Percentiles rank a stretch among this genome's conserved stretches.
phyloP scores from a whole-genome alignment of 345 rosid genomes.

The Hypericum perforatum region DNA sequence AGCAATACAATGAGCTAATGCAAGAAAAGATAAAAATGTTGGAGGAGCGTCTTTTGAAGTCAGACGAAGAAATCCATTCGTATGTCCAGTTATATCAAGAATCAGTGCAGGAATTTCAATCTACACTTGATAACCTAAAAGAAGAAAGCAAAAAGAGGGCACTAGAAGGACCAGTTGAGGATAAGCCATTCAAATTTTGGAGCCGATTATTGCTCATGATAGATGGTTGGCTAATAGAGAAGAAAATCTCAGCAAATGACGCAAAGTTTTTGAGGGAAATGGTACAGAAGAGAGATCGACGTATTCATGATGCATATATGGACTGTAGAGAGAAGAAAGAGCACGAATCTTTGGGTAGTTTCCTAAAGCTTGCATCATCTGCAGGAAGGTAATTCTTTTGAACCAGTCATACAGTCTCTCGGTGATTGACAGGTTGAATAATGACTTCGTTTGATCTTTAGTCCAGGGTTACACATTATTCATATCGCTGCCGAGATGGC shows the following conservation, averaged over 20 bases:
- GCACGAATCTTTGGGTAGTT: slow-evolving; percentile 44
- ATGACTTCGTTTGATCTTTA: slow-evolving; percentile 38
- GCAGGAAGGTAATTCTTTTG: slow-evolving; percentile 43
- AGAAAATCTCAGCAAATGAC: slow-evolving; percentile 52
- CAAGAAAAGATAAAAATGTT: slow-evolving; percentile 73
- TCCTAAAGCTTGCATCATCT: slow-evolving; percentile 52
- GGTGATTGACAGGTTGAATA: slow-evolving; percentile 16
- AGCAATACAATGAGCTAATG: slow-evolving; percentile 70
- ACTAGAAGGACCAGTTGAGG: slow-evolving; percentile 54
- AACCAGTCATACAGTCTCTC: not conserved
- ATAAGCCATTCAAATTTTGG: slow-evolving; percentile 90
- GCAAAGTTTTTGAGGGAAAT: slow-evolving; percentile 67
- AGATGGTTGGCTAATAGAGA: slow-evolving; percentile 95
- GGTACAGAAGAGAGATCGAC: slow-evolving; percentile 74
- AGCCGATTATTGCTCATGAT: slow-evolving; percentile 65
- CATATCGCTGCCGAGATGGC: slow-evolving; percentile 99
- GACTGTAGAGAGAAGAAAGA: slow-evolving; percentile 61
- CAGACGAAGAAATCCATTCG: slow-evolving; percentile 78
- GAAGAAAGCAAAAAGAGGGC: slow-evolving; percentile 66
- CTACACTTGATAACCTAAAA: slow-evolving; percentile 61
- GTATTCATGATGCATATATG: slow-evolving; percentile 47
- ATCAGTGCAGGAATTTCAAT: slow-evolving; percentile 77
- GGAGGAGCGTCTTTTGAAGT: slow-evolving; percentile 73
- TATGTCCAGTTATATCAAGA: slow-evolving; percentile 72
- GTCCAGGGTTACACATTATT: slow-evolving; percentile 74